Evolutionary conservation across 2,329 filamentous ascomycete genomes (phyloP), one percentile per base, ranked within the genome.

Genomic region (Scytalidium lignicola): DNA sequence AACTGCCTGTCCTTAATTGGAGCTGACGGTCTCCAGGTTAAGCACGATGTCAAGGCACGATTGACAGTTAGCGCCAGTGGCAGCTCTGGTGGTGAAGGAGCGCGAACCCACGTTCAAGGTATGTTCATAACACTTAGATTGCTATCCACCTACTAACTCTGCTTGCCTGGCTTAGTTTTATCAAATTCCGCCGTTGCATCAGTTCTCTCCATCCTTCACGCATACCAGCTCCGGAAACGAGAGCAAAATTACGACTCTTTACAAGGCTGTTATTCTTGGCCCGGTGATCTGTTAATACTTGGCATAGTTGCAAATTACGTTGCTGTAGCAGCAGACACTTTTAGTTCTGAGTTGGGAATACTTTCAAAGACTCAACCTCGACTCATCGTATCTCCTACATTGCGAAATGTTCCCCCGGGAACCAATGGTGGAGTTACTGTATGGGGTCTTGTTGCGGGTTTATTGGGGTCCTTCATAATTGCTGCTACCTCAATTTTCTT

Each of bases 291-390:
- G 4, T 71, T 85, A 3, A 71, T 85, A 10, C 62, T 86, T 18
- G 83, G 83, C 12, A 83, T 86, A 56, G 79, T 87, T 56, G 81
- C 82, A 40, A 92, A 96, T 70, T 99, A 99, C 63, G 92, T 90
- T 21, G 88, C 89, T 44, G 90, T 95, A 9, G 83, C 90, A 18
- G 89, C 92, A 44, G 93, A 99, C 67, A 99, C 93, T 0, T 93
- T 96, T 66, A 91, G 88, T 50, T 96, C 90, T 10, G 93, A 99
- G 71, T 82, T 99, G 18, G 93, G 93, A 13, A 99, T 99, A 49
- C 75, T 99, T 12, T 86, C 91, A 6, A 80, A 76, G 51, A 78
- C 78, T 20, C 73, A 80, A 41, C 93, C 93, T 8, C 83, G 91
- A 29, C 80, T 99, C 32, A 92, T 99, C 64, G 96, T 90, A 3